phyloP scores from a whole-genome alignment of 1,284 basidiomycete genomes.

The Ceratobasidium papillatum region DNA sequence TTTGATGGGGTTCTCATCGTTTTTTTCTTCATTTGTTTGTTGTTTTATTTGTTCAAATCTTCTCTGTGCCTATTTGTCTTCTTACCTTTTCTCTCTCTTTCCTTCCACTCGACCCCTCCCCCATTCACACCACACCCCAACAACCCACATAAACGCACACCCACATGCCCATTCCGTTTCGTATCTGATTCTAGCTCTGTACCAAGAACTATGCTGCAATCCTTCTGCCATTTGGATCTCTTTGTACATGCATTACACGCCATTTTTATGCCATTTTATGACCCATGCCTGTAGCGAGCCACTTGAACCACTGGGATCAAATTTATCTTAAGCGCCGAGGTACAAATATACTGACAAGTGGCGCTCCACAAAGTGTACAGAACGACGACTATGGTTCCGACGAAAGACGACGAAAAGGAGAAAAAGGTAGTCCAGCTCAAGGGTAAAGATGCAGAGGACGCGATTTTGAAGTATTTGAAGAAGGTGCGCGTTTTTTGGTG shows the following conservation, averaged over 20 bases:
- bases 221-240: not conserved
- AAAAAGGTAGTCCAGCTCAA: slow-evolving; percentile 46
- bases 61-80: slow-evolving; percentile 33
- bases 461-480: slow-evolving; percentile 76
- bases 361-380: not conserved
- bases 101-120: not conserved
- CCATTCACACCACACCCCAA: not conserved
- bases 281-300: not conserved
- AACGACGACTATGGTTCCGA: slow-evolving; percentile 42
- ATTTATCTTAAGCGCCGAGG: not conserved
- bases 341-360: not conserved
- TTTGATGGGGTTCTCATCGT: slow-evolving; percentile 15
- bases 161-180: not conserved
- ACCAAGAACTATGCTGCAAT: not conserved
- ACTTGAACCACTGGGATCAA: not conserved
- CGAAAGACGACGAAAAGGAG: slow-evolving; percentile 47
- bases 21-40: slow-evolving; percentile 4
- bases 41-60: slow-evolving; percentile 19
- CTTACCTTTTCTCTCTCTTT: not conserved
- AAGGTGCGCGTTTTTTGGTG: slow-evolving; percentile 55
- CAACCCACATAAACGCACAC: slow-evolving; percentile 15
- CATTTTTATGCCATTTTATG: slow-evolving; percentile 11
- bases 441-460: slow-evolving; percentile 66
- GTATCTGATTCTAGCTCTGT: not conserved
- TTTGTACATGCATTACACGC: not conserved